Evolutionary conservation across 495 filamentous ascomycete species (phyloP).

Genomic region (Thozetella sp.): DNA sequence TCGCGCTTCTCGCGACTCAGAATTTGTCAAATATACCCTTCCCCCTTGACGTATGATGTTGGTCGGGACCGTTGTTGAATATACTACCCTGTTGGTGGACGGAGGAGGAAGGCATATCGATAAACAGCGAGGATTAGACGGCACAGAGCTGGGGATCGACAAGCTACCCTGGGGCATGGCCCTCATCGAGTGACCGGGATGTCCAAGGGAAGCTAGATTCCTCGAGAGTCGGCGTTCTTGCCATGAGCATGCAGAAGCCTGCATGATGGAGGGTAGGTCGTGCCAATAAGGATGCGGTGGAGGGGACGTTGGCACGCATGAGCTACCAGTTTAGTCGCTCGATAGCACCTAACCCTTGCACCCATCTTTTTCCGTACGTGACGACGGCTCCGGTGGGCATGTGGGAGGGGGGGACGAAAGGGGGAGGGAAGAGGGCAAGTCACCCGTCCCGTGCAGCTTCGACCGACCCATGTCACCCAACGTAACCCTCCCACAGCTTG

Average conservation of each 20-base stretch:
- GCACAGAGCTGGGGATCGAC: background rate
- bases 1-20: too few relatives aligned
- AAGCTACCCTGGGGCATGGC: background rate
- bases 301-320: slow-evolving; percentile 26
- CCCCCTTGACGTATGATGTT: too few relatives aligned
- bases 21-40: too few relatives aligned
- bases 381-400: slow-evolving; percentile 21
- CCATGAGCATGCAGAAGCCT: slow-evolving; percentile 18
- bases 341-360: slow-evolving; percentile 28
- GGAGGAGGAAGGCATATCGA: background rate
- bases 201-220: background rate
- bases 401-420: slow-evolving; percentile 14
- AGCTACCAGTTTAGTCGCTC: slow-evolving; percentile 35
- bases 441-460: slow-evolving; percentile 12
- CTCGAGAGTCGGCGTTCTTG: background rate
- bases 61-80: background rate
- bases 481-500: slow-evolving; percentile 15
- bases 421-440: too few relatives aligned
- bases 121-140: background rate
- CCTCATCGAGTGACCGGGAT: background rate
- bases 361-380: slow-evolving; percentile 24
- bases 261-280: slow-evolving; percentile 21
- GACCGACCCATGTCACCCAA: slow-evolving; percentile 22
- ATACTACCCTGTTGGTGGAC: background rate
- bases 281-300: slow-evolving; percentile 24